Conservation (phyloP, 2,329 filamentous ascomycete species). For the Fusarium solani-melongenae region DNA sequence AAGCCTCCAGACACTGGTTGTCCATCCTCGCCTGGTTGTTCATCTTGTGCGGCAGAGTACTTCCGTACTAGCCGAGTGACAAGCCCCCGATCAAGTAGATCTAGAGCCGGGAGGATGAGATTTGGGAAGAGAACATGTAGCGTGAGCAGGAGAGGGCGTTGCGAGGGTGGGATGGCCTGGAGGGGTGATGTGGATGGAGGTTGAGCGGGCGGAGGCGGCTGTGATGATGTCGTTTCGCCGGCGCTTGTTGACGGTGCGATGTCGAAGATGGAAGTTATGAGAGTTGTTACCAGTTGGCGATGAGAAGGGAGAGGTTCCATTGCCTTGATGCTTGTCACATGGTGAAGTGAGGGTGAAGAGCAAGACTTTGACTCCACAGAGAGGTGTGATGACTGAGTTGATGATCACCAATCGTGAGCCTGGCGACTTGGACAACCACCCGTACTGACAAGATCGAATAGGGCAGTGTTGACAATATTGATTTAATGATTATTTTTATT, state of each 20-base stretch:
- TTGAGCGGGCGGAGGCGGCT: constrained; percentile 23
- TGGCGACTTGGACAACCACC: neutral
- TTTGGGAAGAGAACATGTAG: constrained; percentile 88
- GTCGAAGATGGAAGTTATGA: constrained; percentile 56
- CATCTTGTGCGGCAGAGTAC: neutral
- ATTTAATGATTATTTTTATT: constrained; percentile 8
- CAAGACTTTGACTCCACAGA: constrained; percentile 7
- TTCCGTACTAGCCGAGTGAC: constrained; percentile 64
- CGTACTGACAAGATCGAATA: neutral
- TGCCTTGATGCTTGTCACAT: constrained; percentile 20
- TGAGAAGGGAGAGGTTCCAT: constrained; percentile 48
- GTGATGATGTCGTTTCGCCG: constrained; percentile 5
- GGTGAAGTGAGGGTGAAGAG: constrained; percentile 6
- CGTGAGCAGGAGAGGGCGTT: constrained; percentile 73
- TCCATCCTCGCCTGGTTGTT: neutral
- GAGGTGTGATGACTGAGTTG: constrained; percentile 1
- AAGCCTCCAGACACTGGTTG: neutral
- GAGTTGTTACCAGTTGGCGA: constrained; percentile 59
- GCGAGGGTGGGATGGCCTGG: constrained; percentile 39
- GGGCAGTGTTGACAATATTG: neutral
- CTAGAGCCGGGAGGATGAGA: constrained; percentile 84
- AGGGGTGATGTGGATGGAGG: constrained; percentile 28
- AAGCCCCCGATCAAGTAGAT: constrained; percentile 83
- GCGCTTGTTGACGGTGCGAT: constrained; percentile 18
- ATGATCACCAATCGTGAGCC: neutral